Evolutionary conservation across 139 green algal genomes (phyloP).

Genomic region (Closterium sp.): DNA sequence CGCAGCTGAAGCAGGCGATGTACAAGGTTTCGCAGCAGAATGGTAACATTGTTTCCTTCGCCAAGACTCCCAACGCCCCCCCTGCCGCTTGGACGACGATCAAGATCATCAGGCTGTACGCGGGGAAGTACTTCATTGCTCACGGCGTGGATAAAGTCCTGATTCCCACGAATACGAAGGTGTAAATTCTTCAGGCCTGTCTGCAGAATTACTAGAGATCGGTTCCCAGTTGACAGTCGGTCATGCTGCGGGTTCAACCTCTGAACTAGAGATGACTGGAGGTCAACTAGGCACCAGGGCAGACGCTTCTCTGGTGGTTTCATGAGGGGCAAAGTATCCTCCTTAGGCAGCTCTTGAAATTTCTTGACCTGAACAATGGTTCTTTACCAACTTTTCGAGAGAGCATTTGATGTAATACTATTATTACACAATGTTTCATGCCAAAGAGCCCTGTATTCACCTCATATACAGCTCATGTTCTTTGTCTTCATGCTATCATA

Average conservation of each 20-base stretch:
- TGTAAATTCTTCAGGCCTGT: neutral
- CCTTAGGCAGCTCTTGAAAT: no score
- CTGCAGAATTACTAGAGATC: neutral
- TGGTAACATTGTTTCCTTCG: neutral
- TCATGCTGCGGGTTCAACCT: neutral
- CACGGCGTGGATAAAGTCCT: neutral
- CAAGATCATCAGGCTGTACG: neutral
- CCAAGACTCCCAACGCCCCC: constrained; percentile 12
- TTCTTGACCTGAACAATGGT: no score
- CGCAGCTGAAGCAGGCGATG: neutral
- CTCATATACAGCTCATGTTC: no score
- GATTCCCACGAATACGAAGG: neutral
- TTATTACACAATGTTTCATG: no score
- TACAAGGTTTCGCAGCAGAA: neutral
- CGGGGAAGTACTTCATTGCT: neutral
- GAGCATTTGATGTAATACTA: no score
- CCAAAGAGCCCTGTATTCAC: no score
- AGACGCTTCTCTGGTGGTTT: no score
- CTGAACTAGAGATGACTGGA: neutral
- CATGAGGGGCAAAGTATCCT: no score
- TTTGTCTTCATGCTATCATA: no score
- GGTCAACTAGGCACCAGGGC: neutral
- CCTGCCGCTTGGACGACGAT: neutral
- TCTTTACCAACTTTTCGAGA: no score
- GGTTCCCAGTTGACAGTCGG: neutral